Conservation (phyloP, 2,329 filamentous ascomycete species). For the Cercospora beticola region DNA sequence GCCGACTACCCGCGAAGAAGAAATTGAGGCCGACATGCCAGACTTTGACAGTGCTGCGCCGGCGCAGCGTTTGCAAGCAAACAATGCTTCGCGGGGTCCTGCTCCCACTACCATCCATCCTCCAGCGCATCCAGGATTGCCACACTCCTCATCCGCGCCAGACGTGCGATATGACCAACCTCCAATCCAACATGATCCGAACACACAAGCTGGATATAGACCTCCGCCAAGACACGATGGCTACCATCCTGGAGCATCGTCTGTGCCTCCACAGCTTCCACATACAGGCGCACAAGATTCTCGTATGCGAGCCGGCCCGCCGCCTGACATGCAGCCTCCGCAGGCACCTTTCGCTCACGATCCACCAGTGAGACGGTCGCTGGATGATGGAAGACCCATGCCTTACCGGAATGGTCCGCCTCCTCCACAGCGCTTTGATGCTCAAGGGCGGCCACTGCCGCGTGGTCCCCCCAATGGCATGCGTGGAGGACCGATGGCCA, state of each 20-base stretch:
- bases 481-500: constrained; percentile 6
- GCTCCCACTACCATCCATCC: constrained; percentile 13
- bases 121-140: constrained; percentile 12
- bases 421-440: constrained; percentile 22
- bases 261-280: constrained; percentile 16
- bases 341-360: constrained; percentile 30
- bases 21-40: constrained; percentile 60
- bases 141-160: constrained; percentile 20
- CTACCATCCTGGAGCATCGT: constrained; percentile 8
- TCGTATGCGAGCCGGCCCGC: constrained; percentile 16
- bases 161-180: constrained; percentile 21
- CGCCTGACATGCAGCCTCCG: constrained; percentile 25
- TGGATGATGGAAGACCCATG: constrained; percentile 33
- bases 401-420: constrained; percentile 31
- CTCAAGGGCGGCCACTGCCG: constrained; percentile 8
- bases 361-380: constrained; percentile 26
- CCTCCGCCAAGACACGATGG: constrained; percentile 16
- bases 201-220: constrained; percentile 8
- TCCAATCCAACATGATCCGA: constrained; percentile 9
- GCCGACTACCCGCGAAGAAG: constrained; percentile 39
- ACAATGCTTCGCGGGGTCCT: constrained; percentile 26
- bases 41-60: constrained; percentile 56
- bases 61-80: constrained; percentile 28
- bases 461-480: constrained; percentile 12
- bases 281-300: constrained; percentile 17